Conservation (phyloP, 2,329 filamentous ascomycete species). For the Fusarium albosuccineum region DNA sequence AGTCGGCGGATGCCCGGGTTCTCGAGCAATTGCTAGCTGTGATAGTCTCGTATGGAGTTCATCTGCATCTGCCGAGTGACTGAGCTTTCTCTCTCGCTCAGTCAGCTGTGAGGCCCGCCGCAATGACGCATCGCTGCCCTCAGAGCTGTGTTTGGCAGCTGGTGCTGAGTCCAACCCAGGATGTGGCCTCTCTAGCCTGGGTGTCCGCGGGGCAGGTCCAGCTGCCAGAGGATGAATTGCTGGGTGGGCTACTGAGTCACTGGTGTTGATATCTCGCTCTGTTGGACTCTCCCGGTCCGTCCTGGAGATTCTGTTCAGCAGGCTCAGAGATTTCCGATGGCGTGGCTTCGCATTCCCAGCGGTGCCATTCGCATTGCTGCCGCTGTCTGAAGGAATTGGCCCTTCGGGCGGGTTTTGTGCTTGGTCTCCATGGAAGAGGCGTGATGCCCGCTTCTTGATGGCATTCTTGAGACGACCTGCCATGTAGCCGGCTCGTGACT, state of each 20-base stretch:
- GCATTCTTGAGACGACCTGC: constrained; percentile 33
- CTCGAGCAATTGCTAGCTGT: constrained; percentile 23
- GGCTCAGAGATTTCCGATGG: constrained; percentile 29
- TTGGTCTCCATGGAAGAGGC: constrained; percentile 24
- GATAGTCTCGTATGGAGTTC: constrained; percentile 26
- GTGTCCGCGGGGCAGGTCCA: constrained; percentile 26
- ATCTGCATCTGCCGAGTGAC: constrained; percentile 14
- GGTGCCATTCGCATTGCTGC: constrained; percentile 4
- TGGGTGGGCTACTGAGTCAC: constrained; percentile 29
- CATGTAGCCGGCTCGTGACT: constrained; percentile 19
- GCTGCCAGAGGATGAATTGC: constrained; percentile 29
- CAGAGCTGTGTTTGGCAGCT: neutral
- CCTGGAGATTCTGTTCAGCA: constrained; percentile 21
- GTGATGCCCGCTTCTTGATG: constrained; percentile 38
- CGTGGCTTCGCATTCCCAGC: constrained; percentile 2
- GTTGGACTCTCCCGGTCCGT: constrained; percentile 1
- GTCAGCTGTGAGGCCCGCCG: neutral
- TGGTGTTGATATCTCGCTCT: neutral
- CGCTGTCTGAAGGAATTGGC: constrained; percentile 4
- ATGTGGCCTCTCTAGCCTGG: constrained; percentile 29
- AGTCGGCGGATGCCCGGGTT: constrained; percentile 1
- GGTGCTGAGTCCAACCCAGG: constrained; percentile 18
- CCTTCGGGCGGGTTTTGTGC: constrained; percentile 2
- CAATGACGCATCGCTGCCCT: constrained; percentile 1
- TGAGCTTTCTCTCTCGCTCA: neutral